phyloP scores from a whole-genome alignment of 2,329 filamentous ascomycete genomes.

The Curvularia sp. region DNA sequence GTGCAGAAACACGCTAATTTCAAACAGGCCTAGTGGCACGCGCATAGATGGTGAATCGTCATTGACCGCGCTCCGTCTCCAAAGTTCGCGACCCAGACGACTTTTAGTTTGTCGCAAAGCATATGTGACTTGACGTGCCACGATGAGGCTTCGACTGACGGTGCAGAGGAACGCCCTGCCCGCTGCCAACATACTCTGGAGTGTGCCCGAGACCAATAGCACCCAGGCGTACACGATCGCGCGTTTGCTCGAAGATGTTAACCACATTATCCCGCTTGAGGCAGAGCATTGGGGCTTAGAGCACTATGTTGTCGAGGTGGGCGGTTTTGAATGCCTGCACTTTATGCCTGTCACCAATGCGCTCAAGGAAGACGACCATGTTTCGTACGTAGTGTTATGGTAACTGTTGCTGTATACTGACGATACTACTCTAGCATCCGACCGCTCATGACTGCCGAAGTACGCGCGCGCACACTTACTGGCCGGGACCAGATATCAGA shows the following conservation, averaged over 20 bases:
- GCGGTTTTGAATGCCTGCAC: constrained; percentile 84
- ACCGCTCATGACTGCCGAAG: constrained; percentile 75
- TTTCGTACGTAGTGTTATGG: constrained; percentile 66
- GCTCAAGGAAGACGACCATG: constrained; percentile 82
- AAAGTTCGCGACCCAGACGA: constrained; percentile 13
- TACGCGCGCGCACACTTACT: constrained; percentile 73
- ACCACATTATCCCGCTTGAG: constrained; percentile 82
- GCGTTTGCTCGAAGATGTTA: constrained; percentile 78
- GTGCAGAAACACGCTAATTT: constrained; percentile 4
- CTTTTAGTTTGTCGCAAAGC: constrained; percentile 1
- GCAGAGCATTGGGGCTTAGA: constrained; percentile 83
- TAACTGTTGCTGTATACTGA: constrained; percentile 8
- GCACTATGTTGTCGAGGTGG: constrained; percentile 84
- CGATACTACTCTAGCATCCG: constrained; percentile 67
- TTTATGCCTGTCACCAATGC: constrained; percentile 75
- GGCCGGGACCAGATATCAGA: constrained; percentile 82
- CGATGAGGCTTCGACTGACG: constrained; percentile 49
- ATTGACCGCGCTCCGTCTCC: constrained; percentile 8
- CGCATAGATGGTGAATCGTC: constrained; percentile 6
- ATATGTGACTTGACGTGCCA: constrained; percentile 19
- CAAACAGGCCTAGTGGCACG: background rate
- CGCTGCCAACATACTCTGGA: constrained; percentile 49
- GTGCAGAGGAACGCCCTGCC: constrained; percentile 50
- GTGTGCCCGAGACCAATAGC: constrained; percentile 43
- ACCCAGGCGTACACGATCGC: constrained; percentile 66